These are phyloP conservation scores for Colletotrichum sp. DNA, from an alignment of 2,329 filamentous ascomycete species.

Conservation along the genomic window DNA sequence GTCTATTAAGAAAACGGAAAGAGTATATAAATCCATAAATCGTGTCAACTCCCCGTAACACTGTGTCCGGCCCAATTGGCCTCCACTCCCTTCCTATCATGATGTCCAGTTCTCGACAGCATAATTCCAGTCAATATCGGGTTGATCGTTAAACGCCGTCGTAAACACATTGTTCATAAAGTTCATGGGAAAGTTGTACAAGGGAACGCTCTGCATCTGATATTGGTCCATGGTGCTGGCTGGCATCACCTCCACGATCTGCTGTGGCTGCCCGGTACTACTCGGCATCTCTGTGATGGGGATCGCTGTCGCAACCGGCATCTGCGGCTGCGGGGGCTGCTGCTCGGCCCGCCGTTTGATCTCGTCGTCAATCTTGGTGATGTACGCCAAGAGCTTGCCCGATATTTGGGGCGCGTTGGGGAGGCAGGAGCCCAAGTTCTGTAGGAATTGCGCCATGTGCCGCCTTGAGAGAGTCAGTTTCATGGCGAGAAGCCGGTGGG, in stretches of 20 bases:
- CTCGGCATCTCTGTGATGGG: neutral
- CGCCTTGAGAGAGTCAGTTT: neutral
- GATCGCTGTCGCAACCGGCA: neutral
- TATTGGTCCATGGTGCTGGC: neutral
- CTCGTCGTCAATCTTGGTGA: conserved; percentile 18
- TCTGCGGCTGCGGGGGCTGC: neutral
- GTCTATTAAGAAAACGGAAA: neutral
- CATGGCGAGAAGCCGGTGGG: too few relatives aligned
- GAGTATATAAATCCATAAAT: neutral
- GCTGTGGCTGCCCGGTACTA: neutral
- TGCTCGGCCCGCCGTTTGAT: neutral
- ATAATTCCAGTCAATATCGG: conserved; percentile 6
- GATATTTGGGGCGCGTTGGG: conserved; percentile 17
- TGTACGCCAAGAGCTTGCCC: conserved; percentile 16
- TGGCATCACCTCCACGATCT: neutral
- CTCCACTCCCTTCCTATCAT: neutral
- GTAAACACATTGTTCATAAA: conserved; percentile 10
- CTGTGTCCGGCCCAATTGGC: neutral
- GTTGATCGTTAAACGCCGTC: conserved; percentile 8
- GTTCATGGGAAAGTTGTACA: conserved; percentile 3
- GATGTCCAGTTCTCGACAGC: neutral
- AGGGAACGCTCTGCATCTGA: neutral
- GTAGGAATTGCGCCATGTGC: conserved; percentile 19
- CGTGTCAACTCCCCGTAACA: neutral
- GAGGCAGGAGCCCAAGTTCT: conserved; percentile 15